A percentile compares a stretch with the other conserved stretches of the same genome.
These are phyloP conservation scores for Candida tunisiensis DNA, from an alignment of 1,139 yeast species.

Conservation along the genomic window DNA sequence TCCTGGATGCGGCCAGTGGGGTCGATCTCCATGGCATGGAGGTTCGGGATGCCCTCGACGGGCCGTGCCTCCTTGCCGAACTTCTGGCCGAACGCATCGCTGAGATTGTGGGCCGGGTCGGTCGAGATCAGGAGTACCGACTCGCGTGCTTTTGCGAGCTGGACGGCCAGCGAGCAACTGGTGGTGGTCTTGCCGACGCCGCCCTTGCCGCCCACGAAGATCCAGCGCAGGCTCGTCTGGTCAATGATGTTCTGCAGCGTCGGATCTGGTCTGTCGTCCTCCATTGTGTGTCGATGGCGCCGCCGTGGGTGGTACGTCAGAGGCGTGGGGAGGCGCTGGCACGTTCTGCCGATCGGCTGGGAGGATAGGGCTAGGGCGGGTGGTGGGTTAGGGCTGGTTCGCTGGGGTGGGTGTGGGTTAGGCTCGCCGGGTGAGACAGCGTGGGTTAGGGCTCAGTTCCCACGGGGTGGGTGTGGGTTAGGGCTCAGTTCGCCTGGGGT, in stretches of 20 bases:
- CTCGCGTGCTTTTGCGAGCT: conserved; percentile 63
- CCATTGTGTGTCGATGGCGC: too few species aligned
- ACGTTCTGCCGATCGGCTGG: too few species aligned
- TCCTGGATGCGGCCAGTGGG: conserved; percentile 92
- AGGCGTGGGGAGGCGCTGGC: too few species aligned
- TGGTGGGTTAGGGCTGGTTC: too few species aligned
- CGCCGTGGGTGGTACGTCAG: too few species aligned
- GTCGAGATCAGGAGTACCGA: conserved; percentile 84
- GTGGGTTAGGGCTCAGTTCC: too few species aligned
- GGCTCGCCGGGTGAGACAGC: too few species aligned
- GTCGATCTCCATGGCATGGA: conserved; percentile 96
- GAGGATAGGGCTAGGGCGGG: too few species aligned
- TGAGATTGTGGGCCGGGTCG: conserved; percentile 94
- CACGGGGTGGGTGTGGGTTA: too few species aligned
- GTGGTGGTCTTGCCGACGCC: conserved; percentile 99
- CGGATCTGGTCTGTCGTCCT: too few species aligned
- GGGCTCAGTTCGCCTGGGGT: too few species aligned
- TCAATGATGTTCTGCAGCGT: conserved; percentile 24
- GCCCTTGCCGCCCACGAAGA: conserved; percentile 97
- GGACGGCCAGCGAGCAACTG: conserved; percentile 88
- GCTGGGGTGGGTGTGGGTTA: too few species aligned
- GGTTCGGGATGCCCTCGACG: conserved; percentile 74
- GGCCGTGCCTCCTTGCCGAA: conserved; percentile 92
- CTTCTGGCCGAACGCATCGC: conserved; percentile 96
- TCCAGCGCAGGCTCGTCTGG: conserved; percentile 62